Conservation (phyloP, 352 stramenopile species). For the Phytophthora fragariaefolia region DNA sequence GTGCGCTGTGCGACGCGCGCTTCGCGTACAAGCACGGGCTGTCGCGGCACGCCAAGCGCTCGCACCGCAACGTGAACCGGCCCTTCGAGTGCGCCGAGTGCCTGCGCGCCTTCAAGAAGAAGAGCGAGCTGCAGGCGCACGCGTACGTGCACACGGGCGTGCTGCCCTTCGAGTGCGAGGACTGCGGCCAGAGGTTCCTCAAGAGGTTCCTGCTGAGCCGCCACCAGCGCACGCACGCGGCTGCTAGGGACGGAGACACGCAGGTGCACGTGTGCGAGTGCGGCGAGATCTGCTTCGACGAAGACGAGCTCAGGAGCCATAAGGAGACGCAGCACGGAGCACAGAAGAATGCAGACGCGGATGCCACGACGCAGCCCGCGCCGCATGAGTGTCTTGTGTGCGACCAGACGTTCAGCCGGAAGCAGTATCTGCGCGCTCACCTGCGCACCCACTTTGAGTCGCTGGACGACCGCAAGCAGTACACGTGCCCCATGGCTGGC, state of each 20-base stretch:
- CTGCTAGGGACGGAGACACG: conserved; percentile 32
- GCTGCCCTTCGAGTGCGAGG: conserved; percentile 70
- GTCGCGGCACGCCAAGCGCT: conserved; percentile 54
- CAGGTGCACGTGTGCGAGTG: conserved; percentile 69
- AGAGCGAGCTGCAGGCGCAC: conserved; percentile 76
- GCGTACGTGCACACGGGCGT: conserved; percentile 81
- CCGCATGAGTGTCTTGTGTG: conserved; percentile 60
- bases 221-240: conserved; percentile 53
- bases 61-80: conserved; percentile 55
- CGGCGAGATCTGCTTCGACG: conserved; percentile 60
- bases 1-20: conserved; percentile 56
- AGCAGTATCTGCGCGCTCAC: conserved; percentile 65
- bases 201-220: conserved; percentile 67
- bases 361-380: conserved; percentile 1
- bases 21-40: conserved; percentile 82
- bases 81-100: conserved; percentile 72
- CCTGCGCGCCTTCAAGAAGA: conserved; percentile 82
- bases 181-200: conserved; percentile 64
- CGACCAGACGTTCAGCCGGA: conserved; percentile 52
- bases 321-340: conserved; percentile 40
- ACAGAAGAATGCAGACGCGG: background rate
- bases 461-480: conserved; percentile 68
- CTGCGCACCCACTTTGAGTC: conserved; percentile 69
- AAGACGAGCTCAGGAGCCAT: conserved; percentile 52
- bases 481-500: conserved; percentile 57